These are phyloP conservation scores for Friedmanniomyces endolithicus DNA, from an alignment of 495 filamentous ascomycete genomes.

Conservation along the genomic window DNA sequence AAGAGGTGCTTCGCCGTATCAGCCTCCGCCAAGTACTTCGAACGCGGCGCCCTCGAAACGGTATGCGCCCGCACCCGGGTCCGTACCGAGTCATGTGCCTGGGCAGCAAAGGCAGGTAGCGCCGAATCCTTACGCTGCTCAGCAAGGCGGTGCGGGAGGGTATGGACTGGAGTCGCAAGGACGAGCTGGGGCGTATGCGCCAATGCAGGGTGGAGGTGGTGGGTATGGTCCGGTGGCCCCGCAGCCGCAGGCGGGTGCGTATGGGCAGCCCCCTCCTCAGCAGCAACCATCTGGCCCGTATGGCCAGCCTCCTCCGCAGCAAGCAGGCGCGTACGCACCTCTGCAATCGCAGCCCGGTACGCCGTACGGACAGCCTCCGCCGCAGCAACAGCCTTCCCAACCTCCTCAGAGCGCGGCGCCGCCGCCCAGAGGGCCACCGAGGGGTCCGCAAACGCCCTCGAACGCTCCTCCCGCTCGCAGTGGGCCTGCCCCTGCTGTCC, in stretches of 20 bases:
- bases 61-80: conserved; percentile 67
- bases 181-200: conserved; percentile 5
- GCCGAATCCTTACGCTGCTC: conserved; percentile 27
- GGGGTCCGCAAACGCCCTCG: background rate
- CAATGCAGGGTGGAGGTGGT: conserved; percentile 32
- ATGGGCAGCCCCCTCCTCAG: background rate
- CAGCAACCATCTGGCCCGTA: background rate
- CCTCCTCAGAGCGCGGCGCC: conserved; percentile 16
- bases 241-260: background rate
- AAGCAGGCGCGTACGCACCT: conserved; percentile 41
- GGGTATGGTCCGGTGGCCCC: conserved; percentile 17
- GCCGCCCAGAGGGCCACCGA: conserved; percentile 21
- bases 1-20: conserved; percentile 78
- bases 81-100: conserved; percentile 22
- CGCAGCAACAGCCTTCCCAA: conserved; percentile 2
- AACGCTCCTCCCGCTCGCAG: background rate
- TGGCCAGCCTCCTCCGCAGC: conserved; percentile 13
- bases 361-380: conserved; percentile 12
- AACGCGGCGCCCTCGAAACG: conserved; percentile 58
- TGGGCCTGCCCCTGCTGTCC: conserved; percentile 4
- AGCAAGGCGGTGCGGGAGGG: conserved; percentile 11
- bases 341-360: conserved; percentile 28
- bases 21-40: conserved; percentile 57
- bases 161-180: no score
- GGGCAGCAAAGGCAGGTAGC: conserved; percentile 26